Percentiles rank a stretch among this genome's conserved stretches.
Evolutionary conservation across 345 rosid genomes (phyloP).

Genomic region (Lumnitzera littorea): DNA sequence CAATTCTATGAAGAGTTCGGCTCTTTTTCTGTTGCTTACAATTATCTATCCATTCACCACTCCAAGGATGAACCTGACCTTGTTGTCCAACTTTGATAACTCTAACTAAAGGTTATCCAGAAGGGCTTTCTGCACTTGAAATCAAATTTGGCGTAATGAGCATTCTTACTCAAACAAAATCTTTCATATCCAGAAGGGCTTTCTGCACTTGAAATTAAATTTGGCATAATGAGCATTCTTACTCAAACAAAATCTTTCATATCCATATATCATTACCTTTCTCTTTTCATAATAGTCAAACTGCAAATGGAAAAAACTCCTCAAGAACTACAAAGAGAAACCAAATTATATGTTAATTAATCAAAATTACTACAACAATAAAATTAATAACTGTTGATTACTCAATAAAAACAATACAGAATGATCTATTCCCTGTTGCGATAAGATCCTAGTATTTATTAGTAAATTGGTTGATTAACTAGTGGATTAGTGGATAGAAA

Average conservation of each 20-base stretch:
- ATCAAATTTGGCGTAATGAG: no score
- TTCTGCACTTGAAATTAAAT: slow-evolving; percentile 29
- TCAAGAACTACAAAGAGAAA: slow-evolving; percentile 57
- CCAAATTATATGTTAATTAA: no score
- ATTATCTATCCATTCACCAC: slow-evolving; percentile 78
- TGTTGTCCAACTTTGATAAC: slow-evolving; percentile 74
- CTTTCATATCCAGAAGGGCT: slow-evolving; percentile 27
- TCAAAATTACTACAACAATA: no score
- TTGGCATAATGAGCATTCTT: background rate
- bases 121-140: slow-evolving; percentile 41
- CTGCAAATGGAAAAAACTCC: slow-evolving; percentile 67
- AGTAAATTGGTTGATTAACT: no score
- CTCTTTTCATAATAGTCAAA: slow-evolving; percentile 61
- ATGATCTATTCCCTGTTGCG: no score
- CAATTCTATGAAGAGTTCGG: slow-evolving; percentile 69
- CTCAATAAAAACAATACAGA: no score
- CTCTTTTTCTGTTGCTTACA: slow-evolving; percentile 82
- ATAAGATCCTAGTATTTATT: no score
- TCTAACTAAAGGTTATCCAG: slow-evolving; percentile 58
- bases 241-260: background rate
- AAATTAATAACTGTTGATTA: no score
- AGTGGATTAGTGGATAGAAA: background rate
- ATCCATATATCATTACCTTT: slow-evolving; percentile 32
- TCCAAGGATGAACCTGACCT: slow-evolving; percentile 75
- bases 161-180: background rate